Evolutionary conservation across 208 protist genomes (phyloP).

Genomic region (Wallacemonas sp.): DNA sequence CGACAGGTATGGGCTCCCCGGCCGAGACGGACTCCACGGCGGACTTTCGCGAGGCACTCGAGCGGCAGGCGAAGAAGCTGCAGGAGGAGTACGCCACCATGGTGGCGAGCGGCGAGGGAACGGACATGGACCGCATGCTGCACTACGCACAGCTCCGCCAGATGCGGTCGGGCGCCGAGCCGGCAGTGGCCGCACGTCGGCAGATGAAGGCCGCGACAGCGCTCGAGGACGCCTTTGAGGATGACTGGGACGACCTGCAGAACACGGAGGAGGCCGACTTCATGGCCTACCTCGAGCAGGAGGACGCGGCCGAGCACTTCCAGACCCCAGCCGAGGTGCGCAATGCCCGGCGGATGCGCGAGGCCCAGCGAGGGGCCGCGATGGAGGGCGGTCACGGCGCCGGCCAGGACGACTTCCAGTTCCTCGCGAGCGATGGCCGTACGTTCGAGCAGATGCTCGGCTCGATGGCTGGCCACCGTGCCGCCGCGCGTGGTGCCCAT

Average conservation of each 20-base stretch:
- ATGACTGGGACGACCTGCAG: slow-evolving; percentile 48
- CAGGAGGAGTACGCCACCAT: slow-evolving; percentile 24
- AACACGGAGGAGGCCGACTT: slow-evolving; percentile 57
- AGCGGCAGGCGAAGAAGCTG: slow-evolving; percentile 17
- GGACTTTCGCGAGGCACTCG: slow-evolving; percentile 16
- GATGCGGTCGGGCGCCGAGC: no score
- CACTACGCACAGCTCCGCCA: slow-evolving; percentile 5
- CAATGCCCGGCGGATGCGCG: slow-evolving; percentile 24
- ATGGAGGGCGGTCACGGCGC: slow-evolving; percentile 14
- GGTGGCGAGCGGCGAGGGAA: slow-evolving; percentile 20
- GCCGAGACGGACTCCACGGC: neutral
- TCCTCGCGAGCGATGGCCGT: slow-evolving; percentile 30
- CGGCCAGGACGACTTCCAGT: slow-evolving; percentile 29
- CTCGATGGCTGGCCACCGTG: neutral
- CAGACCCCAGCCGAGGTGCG: slow-evolving; percentile 51
- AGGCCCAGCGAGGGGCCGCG: neutral
- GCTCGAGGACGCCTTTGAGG: slow-evolving; percentile 32
- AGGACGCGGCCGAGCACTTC: slow-evolving; percentile 56
- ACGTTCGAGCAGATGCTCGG: slow-evolving; percentile 26
- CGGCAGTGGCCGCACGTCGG: neutral
- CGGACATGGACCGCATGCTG: slow-evolving; percentile 34
- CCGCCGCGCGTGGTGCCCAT: neutral
- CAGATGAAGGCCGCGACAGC: neutral
- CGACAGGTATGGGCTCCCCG: neutral
- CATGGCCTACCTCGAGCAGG: slow-evolving; percentile 83